Evolutionary conservation across 2,329 filamentous ascomycete genomes (phyloP).

Genomic region (Metarhizium album): DNA sequence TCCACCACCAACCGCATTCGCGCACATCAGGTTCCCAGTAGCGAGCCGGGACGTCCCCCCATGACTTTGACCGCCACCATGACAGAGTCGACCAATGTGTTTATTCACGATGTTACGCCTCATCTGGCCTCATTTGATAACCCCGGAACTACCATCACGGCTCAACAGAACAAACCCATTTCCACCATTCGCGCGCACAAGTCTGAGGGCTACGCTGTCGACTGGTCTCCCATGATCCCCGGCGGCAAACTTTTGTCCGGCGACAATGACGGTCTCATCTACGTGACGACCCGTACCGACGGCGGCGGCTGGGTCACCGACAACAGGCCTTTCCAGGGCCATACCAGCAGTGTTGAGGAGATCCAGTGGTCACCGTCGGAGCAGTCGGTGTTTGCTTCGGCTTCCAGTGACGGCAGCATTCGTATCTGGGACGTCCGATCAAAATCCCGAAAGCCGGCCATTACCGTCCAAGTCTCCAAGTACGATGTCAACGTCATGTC

Average conservation of each 20-base stretch:
- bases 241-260: constrained; percentile 83
- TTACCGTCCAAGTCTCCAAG: constrained; percentile 73
- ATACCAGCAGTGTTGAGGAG: constrained; percentile 81
- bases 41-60: constrained; percentile 58
- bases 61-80: constrained; percentile 83
- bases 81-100: constrained; percentile 79
- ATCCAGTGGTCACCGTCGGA: constrained; percentile 95
- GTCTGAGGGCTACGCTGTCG: constrained; percentile 88
- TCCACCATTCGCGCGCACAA: constrained; percentile 86
- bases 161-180: constrained; percentile 79
- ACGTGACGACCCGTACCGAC: constrained; percentile 73
- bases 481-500: constrained; percentile 94
- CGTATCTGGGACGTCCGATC: constrained; percentile 93
- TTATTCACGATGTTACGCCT: constrained; percentile 89
- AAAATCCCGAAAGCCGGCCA: constrained; percentile 78
- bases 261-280: constrained; percentile 84
- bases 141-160: constrained; percentile 68
- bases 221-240: constrained; percentile 75
- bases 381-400: constrained; percentile 86
- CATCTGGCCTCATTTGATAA: constrained; percentile 84
- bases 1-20: constrained; percentile 93
- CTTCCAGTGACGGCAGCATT: constrained; percentile 85
- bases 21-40: constrained; percentile 65
- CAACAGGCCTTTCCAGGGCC: constrained; percentile 70
- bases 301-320: constrained; percentile 87